Evolutionary conservation across 495 filamentous ascomycete genomes (phyloP).

Genomic region (Saxophila tyrrhenica): DNA sequence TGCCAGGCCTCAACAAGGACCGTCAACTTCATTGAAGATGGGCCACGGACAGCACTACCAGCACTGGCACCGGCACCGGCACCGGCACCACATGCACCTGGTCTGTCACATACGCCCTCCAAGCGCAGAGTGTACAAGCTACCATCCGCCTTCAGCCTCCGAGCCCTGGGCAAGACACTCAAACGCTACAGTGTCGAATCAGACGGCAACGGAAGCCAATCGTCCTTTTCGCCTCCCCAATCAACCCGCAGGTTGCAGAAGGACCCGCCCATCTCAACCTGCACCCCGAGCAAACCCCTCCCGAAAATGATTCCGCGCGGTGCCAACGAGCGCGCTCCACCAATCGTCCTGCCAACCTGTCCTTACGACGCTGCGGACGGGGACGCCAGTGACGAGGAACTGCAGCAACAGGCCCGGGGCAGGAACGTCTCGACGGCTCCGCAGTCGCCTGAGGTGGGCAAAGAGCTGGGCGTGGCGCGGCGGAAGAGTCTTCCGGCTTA

Average conservation of each 20-base stretch:
- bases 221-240: not conserved
- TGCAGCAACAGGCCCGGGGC: not conserved
- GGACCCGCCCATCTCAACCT: not conserved
- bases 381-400: not conserved
- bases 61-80: no score
- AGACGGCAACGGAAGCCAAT: not conserved
- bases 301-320: slow-evolving; percentile 15
- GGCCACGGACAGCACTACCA: no score
- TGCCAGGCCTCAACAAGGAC: not conserved
- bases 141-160: slow-evolving; percentile 4
- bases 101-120: slow-evolving; percentile 2
- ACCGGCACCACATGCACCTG: not conserved
- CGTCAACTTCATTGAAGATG: slow-evolving; percentile 8
- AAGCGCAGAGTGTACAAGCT: slow-evolving; percentile 11
- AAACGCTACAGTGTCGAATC: slow-evolving; percentile 1
- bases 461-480: no score
- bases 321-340: slow-evolving; percentile 18
- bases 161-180: slow-evolving; percentile 3
- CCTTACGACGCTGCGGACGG: slow-evolving; percentile 8
- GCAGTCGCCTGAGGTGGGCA: not conserved
- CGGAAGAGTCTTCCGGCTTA: slow-evolving; percentile 5
- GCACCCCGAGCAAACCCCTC: not conserved
- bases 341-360: slow-evolving; percentile 13
- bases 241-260: not conserved
- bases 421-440: not conserved